Evolutionary conservation across 192 early-diverging fungal genomes (phyloP).

Genomic region (Gaertneriomyces sp.): DNA sequence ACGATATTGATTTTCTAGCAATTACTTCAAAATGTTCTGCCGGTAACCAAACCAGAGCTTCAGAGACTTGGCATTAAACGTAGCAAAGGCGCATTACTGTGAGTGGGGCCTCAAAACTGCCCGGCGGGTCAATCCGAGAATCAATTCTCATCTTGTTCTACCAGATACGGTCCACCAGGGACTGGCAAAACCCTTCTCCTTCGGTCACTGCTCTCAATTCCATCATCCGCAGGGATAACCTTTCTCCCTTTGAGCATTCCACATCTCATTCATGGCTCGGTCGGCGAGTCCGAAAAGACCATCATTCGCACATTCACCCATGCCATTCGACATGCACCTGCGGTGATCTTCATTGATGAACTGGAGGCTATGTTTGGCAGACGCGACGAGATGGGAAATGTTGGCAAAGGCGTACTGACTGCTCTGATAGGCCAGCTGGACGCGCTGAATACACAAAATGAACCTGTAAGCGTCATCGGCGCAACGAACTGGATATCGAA

Average conservation of each 20-base stretch:
- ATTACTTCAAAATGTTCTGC: too few relatives aligned
- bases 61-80: conserved; percentile 64
- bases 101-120: conserved; percentile 18
- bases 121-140: background rate
- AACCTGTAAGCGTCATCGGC: conserved; percentile 69
- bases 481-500: conserved; percentile 79
- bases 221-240: conserved; percentile 64
- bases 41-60: conserved; percentile 55
- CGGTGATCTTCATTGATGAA: conserved; percentile 91
- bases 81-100: conserved; percentile 78
- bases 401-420: conserved; percentile 57
- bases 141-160: background rate
- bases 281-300: conserved; percentile 94
- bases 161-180: conserved; percentile 76
- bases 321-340: conserved; percentile 67
- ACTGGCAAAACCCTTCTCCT: conserved; percentile 86
- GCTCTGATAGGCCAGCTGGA: conserved; percentile 81
- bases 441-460: conserved; percentile 43
- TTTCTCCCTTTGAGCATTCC: conserved; percentile 79
- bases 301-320: conserved; percentile 68
- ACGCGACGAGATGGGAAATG: conserved; percentile 63
- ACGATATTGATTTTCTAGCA: too few relatives aligned
- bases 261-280: conserved; percentile 77
- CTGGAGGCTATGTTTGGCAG: conserved; percentile 83
- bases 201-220: conserved; percentile 74